phyloP scores from a whole-genome alignment of 257 asterid genomes.

The Echium plantagineum region DNA sequence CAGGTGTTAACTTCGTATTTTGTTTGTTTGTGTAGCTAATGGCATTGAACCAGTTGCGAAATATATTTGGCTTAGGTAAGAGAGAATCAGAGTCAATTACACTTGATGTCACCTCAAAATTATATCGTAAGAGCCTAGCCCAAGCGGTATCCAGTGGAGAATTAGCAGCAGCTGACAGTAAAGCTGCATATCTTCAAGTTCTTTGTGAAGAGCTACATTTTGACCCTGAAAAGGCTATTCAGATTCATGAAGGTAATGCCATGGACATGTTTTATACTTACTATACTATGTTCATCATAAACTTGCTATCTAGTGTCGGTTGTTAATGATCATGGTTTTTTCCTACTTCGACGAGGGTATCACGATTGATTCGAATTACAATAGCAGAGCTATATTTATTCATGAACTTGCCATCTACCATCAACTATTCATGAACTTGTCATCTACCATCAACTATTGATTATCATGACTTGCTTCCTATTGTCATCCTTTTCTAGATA shows the following conservation, averaged over 20 bases:
- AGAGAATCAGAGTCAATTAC: slow-evolving; percentile 78
- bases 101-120: slow-evolving; percentile 65
- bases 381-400: neutral
- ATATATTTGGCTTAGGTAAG: slow-evolving; percentile 84
- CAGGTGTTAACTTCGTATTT: slow-evolving; percentile 12
- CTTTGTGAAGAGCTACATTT: slow-evolving; percentile 88
- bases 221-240: slow-evolving; percentile 82
- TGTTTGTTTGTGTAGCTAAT: slow-evolving; percentile 48
- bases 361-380: too few relatives aligned
- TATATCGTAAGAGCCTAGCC: slow-evolving; percentile 81
- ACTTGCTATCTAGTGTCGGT: too few relatives aligned
- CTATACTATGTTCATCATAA: too few relatives aligned
- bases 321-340: too few relatives aligned
- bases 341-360: too few relatives aligned
- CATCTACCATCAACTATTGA: neutral
- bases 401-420: neutral
- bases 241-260: slow-evolving; percentile 71
- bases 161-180: slow-evolving; percentile 62
- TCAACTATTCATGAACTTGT: neutral
- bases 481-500: slow-evolving; percentile 30
- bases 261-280: slow-evolving; percentile 2
- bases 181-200: slow-evolving; percentile 89
- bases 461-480: slow-evolving; percentile 6
- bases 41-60: slow-evolving; percentile 73
- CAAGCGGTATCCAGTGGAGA: slow-evolving; percentile 88